Conservation (phyloP, 106 monocot species). For the Acorus calamus region DNA sequence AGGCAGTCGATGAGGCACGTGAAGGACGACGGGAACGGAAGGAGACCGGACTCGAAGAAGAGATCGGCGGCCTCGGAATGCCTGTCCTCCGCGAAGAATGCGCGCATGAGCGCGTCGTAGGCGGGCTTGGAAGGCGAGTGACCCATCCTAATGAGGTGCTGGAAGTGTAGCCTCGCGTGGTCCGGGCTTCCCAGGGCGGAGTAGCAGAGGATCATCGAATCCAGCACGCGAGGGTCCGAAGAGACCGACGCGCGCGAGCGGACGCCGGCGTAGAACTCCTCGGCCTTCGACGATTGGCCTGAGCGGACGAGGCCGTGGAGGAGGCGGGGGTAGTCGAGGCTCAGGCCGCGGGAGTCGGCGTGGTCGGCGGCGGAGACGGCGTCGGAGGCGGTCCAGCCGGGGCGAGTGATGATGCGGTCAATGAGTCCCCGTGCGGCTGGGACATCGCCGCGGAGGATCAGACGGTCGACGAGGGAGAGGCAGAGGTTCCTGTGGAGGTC, state of each 20-base stretch:
- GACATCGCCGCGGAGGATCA: constrained; percentile 12
- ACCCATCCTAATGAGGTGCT: background rate
- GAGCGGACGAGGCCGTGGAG: constrained; percentile 8
- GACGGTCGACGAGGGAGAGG: constrained; percentile 16
- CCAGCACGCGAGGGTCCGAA: constrained; percentile 8
- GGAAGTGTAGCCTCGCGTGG: background rate
- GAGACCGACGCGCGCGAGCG: background rate
- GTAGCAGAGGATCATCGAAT: constrained; percentile 10
- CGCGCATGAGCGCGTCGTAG: constrained; percentile 5
- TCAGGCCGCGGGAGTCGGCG: constrained; percentile 10
- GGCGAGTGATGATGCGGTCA: constrained; percentile 8
- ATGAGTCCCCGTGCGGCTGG: constrained; percentile 11
- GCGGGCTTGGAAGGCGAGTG: constrained; percentile 4
- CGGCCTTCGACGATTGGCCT: constrained; percentile 2
- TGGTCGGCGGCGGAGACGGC: constrained; percentile 5
- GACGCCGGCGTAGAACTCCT: background rate
- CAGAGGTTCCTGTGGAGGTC: constrained; percentile 6
- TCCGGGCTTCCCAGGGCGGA: background rate
- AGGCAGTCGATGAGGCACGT: constrained; percentile 11
- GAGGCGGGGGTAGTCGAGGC: constrained; percentile 2
- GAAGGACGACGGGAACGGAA: background rate
- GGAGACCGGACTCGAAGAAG: constrained; percentile 4
- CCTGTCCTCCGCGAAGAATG: constrained; percentile 5
- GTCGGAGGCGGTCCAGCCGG: background rate
- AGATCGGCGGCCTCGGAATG: constrained; percentile 13